Evolutionary conservation across 108 stramenopile genomes (phyloP), one percentile per base, ranked within the genome.

Genomic region (Discostella stelligeroides): DNA sequence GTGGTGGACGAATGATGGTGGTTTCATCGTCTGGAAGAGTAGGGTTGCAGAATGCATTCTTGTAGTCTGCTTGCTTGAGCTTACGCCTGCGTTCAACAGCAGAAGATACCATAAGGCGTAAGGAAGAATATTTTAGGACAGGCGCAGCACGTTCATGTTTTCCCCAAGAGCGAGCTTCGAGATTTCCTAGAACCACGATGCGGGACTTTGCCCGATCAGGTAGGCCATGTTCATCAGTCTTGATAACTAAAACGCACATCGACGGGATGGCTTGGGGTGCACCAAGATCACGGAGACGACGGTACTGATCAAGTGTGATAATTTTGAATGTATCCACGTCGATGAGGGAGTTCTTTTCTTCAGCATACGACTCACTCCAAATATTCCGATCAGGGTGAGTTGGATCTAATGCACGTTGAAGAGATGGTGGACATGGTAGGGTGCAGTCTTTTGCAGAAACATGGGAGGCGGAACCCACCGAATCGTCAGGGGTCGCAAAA

Each of bases 1-100:
- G n/a, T n/a, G n/a, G n/a, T n/a, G n/a, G n/a, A n/a, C n/a, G n/a
- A n/a, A n/a, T 29, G 9, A 63, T 41, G 15, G 62, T 47, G 25
- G 28, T 41, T 28, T 63, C 45, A 50, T 50, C 49, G 21, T 64
- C 51, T 0, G 63, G 61, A 15, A 64, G 63, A 4, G n/a, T 21
- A 2, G 61, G 27, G 13, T 71, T 43, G 48, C 70, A 71, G 48
- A 71, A 71, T 4, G 70, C 71, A 43, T 72, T 72, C 48, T 72
- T 72, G 40, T 48, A 63, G 40, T 72, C 58, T n/a, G 62, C 61
- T 42, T 72, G 71, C 55, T 64, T n/a, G 21, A 62, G 47, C 1
- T 37, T 48, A 0, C 60, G 47, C 4, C 34, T 20, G 0, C 48
- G 15, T 3, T 28, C 10, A 0, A 71, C 60, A 11, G 60, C 60